Conservation (phyloP, 495 filamentous ascomycete genomes). For the Massariosphaeria phaeospora region DNA sequence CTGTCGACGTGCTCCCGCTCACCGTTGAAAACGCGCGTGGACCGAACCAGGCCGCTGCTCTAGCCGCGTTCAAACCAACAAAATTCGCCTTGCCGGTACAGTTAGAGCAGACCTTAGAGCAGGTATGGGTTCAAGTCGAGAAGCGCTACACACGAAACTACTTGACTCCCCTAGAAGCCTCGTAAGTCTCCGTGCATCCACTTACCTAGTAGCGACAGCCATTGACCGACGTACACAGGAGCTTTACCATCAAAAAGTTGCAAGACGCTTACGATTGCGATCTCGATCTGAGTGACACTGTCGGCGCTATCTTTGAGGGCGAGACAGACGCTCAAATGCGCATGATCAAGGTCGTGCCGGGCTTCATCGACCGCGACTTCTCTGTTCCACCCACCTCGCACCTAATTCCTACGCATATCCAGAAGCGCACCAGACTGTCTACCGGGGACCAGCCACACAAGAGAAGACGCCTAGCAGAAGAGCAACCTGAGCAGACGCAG, state of each 20-base stretch:
- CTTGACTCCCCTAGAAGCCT: slow-evolving; percentile 14
- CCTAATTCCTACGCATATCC: slow-evolving; percentile 16
- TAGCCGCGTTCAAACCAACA: slow-evolving; percentile 6
- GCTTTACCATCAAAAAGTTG: slow-evolving; percentile 32
- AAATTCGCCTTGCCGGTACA: slow-evolving; percentile 28
- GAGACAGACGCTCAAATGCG: slow-evolving; percentile 25
- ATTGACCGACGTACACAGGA: slow-evolving; percentile 22
- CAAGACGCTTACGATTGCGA: slow-evolving; percentile 33
- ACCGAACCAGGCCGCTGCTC: background rate
- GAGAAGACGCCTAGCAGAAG: slow-evolving; percentile 10
- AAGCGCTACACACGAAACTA: slow-evolving; percentile 33
- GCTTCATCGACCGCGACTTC: slow-evolving; percentile 22
- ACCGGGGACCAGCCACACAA: slow-evolving; percentile 4
- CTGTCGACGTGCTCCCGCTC: slow-evolving; percentile 25
- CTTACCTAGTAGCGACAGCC: background rate
- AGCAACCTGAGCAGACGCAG: background rate
- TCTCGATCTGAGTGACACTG: slow-evolving; percentile 33
- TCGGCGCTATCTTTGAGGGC: slow-evolving; percentile 32
- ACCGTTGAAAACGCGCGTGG: slow-evolving; percentile 8
- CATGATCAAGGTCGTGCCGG: slow-evolving; percentile 29
- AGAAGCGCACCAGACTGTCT: slow-evolving; percentile 18
- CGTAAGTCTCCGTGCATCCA: slow-evolving; percentile 12
- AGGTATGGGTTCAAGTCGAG: slow-evolving; percentile 29
- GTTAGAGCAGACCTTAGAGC: slow-evolving; percentile 27
- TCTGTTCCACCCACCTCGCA: slow-evolving; percentile 29